phyloP scores from a whole-genome alignment of 805 yeast genomes.

The Ogataea ganodermae region DNA sequence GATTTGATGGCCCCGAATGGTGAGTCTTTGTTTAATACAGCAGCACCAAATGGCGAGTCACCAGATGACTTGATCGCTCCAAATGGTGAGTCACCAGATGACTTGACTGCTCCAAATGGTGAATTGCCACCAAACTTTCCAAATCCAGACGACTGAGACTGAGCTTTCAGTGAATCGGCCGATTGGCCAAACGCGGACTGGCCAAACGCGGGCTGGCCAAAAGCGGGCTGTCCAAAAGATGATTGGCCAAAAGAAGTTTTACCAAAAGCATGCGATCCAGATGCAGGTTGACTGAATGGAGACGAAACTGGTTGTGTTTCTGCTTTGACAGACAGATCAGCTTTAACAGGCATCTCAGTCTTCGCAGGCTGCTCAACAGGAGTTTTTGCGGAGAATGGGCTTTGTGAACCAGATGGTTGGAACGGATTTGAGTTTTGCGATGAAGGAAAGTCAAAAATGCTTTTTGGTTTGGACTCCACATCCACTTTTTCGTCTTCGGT shows the following conservation, averaged over 20 bases:
- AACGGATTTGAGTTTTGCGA: background rate
- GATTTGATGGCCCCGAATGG: too few relatives aligned
- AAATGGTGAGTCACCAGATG: slow-evolving; percentile 1
- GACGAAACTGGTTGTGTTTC: too few relatives aligned
- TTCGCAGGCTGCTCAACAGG: slow-evolving; percentile 17
- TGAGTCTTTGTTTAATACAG: background rate
- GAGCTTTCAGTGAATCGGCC: background rate
- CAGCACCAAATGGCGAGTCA: slow-evolving; percentile 1
- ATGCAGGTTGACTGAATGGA: slow-evolving; percentile 25
- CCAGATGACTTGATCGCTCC: background rate
- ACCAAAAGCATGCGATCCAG: slow-evolving; percentile 16
- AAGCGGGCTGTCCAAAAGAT: slow-evolving; percentile 18
- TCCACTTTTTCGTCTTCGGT: background rate
- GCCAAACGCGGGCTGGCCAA: slow-evolving; percentile 5
- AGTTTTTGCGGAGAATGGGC: slow-evolving; percentile 8
- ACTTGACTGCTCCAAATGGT: background rate
- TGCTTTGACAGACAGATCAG: too few relatives aligned
- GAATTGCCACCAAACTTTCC: slow-evolving; percentile 3
- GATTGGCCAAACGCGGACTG: slow-evolving; percentile 2
- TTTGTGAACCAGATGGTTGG: background rate
- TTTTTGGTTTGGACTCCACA: background rate
- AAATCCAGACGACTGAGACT: background rate
- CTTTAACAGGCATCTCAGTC: too few relatives aligned
- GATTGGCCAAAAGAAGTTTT: slow-evolving; percentile 26
- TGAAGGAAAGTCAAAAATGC: slow-evolving; percentile 1